A percentile compares a stretch with the other conserved stretches of the same genome.
Conservation (phyloP, 129 eudicot genomes). For the Kitagawia praeruptora region DNA sequence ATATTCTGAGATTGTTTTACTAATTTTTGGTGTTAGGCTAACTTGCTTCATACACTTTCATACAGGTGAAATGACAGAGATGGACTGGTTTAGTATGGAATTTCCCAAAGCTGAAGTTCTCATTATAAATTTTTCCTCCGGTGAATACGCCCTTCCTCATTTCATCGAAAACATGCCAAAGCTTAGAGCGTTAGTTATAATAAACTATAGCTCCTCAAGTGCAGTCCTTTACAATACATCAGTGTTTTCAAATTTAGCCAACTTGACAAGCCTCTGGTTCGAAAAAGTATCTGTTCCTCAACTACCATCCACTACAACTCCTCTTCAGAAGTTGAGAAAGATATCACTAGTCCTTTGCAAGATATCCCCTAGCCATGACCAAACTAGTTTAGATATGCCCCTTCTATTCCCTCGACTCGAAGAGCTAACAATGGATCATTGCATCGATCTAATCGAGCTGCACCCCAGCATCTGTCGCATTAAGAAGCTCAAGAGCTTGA, state of each 20-base stretch:
- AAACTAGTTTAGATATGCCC: slow-evolving; percentile 41
- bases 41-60: not conserved
- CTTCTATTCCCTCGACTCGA: slow-evolving; percentile 60
- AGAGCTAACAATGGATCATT: slow-evolving; percentile 84
- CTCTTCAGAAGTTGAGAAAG: slow-evolving; percentile 50
- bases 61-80: slow-evolving; percentile 82
- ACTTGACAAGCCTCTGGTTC: slow-evolving; percentile 78
- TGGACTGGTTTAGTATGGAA: slow-evolving; percentile 66
- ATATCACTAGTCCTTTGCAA: slow-evolving; percentile 67
- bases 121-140: slow-evolving; percentile 57
- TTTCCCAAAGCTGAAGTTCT: slow-evolving; percentile 94
- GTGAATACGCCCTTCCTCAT: slow-evolving; percentile 59
- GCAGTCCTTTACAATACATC: slow-evolving; percentile 51
- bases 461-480: slow-evolving; percentile 54
- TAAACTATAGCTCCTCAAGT: slow-evolving; percentile 51
- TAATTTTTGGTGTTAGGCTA: not conserved
- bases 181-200: slow-evolving; percentile 62
- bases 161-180: slow-evolving; percentile 76
- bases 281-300: slow-evolving; percentile 63
- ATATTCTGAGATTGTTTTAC: not conserved
- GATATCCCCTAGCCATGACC: slow-evolving; percentile 28
- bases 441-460: slow-evolving; percentile 45
- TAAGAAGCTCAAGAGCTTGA: slow-evolving; percentile 43
- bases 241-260: slow-evolving; percentile 37
- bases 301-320: slow-evolving; percentile 42